Conservation (phyloP, 441 rosid species). For the Populus hybrid region DNA sequence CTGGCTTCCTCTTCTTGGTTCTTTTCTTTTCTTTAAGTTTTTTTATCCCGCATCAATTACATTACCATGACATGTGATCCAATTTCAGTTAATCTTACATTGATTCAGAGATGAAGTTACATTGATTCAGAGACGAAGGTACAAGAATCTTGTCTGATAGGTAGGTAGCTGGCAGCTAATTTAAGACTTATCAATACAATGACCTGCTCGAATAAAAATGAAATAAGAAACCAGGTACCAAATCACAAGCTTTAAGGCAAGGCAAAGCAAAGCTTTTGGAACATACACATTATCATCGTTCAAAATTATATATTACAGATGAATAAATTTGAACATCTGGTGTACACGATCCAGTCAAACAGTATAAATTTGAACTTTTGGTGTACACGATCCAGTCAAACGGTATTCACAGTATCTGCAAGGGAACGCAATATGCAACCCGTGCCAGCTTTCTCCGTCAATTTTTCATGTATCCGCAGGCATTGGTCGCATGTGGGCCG, state of each 20-base stretch:
- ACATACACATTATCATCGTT: too few relatives aligned
- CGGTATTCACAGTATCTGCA: conserved; percentile 66
- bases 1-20: too few relatives aligned
- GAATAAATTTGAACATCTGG: background rate
- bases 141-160: background rate
- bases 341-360: too few relatives aligned
- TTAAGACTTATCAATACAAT: background rate
- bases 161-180: background rate
- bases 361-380: background rate
- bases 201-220: background rate
- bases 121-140: background rate
- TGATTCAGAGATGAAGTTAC: background rate
- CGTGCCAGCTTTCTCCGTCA: conserved; percentile 81
- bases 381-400: conserved; percentile 30
- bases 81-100: background rate
- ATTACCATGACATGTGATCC: background rate
- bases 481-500: conserved; percentile 92
- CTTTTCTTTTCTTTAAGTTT: too few relatives aligned
- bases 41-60: too few relatives aligned
- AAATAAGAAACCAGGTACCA: background rate
- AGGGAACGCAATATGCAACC: conserved; percentile 86
- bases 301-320: background rate
- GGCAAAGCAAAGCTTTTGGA: too few relatives aligned
- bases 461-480: conserved; percentile 83
- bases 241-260: background rate